Evolutionary conservation across 495 filamentous ascomycete species (phyloP).

Genomic region (Podospora anserina): DNA sequence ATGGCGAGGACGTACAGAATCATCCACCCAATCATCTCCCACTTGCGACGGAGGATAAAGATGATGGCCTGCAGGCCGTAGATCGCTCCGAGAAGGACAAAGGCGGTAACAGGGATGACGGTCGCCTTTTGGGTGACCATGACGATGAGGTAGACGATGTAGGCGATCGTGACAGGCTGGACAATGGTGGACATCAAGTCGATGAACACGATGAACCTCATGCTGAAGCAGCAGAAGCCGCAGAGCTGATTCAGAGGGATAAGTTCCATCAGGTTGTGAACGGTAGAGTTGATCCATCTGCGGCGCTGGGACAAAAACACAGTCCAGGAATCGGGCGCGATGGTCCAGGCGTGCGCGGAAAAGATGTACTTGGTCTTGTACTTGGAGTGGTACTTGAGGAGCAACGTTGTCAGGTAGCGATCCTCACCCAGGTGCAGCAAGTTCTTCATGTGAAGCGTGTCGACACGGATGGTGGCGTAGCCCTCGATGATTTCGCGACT

Average conservation of each 20-base stretch:
- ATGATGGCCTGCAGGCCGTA: slow-evolving; percentile 97
- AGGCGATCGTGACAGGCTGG: slow-evolving; percentile 87
- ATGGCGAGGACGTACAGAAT: slow-evolving; percentile 89
- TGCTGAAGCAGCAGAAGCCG: slow-evolving; percentile 99
- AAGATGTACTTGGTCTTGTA: slow-evolving; percentile 99
- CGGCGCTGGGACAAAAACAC: slow-evolving; percentile 98
- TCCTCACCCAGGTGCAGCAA: slow-evolving; percentile 92
- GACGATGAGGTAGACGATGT: slow-evolving; percentile 85
- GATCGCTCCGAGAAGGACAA: slow-evolving; percentile 86
- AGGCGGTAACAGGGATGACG: slow-evolving; percentile 74
- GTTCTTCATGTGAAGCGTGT: slow-evolving; percentile 99
- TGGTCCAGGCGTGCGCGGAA: slow-evolving; percentile 88
- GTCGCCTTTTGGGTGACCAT: slow-evolving; percentile 58
- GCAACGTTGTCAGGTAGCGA: slow-evolving; percentile 91
- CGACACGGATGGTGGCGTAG: slow-evolving; percentile 89
- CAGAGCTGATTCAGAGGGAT: slow-evolving; percentile 91
- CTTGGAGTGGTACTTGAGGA: slow-evolving; percentile 85
- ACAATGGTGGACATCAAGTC: slow-evolving; percentile 90
- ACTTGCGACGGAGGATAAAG: slow-evolving; percentile 92
- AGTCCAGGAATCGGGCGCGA: slow-evolving; percentile 87
- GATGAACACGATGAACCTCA: slow-evolving; percentile 96
- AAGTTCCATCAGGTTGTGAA: slow-evolving; percentile 96
- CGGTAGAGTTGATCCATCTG: slow-evolving; percentile 98
- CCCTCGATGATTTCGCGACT: slow-evolving; percentile 81
- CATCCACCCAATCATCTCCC: slow-evolving; percentile 99